Evolutionary conservation across 1,284 basidiomycete species (phyloP).

Genomic region (Waitea zeae): DNA sequence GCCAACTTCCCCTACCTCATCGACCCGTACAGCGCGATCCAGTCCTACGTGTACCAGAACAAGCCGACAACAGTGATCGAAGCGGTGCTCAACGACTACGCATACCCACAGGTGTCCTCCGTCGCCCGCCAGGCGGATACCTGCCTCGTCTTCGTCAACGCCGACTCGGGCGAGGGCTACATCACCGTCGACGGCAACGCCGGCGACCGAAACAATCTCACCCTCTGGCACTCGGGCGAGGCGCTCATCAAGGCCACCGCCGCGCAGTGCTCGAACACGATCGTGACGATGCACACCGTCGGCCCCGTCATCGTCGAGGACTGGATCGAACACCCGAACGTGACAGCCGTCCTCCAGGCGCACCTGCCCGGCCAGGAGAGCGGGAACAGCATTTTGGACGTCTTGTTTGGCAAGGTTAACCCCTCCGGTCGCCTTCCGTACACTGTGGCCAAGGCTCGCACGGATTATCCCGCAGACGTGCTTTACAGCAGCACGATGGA

Average conservation of each 20-base stretch:
- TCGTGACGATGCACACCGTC: constrained; percentile 34
- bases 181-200: constrained; percentile 43
- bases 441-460: constrained; percentile 31
- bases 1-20: constrained; percentile 10
- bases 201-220: constrained; percentile 43
- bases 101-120: constrained; percentile 23
- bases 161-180: constrained; percentile 29
- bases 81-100: constrained; percentile 36
- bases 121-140: constrained; percentile 33
- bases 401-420: constrained; percentile 30
- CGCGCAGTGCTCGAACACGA: constrained; percentile 20
- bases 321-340: constrained; percentile 26
- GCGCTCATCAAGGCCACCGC: constrained; percentile 16
- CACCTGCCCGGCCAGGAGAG: constrained; percentile 43
- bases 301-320: constrained; percentile 24
- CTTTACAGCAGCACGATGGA: constrained; percentile 4
- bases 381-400: constrained; percentile 36
- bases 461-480: constrained; percentile 29
- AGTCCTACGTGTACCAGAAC: background rate
- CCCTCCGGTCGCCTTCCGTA: constrained; percentile 38
- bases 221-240: constrained; percentile 35
- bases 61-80: constrained; percentile 30
- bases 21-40: constrained; percentile 4
- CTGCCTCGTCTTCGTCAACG: constrained; percentile 52
- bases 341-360: constrained; percentile 26